Base-by-base conservation (phyloP, 441 rosid species). In the Adansonia rubrostipa region DNA sequence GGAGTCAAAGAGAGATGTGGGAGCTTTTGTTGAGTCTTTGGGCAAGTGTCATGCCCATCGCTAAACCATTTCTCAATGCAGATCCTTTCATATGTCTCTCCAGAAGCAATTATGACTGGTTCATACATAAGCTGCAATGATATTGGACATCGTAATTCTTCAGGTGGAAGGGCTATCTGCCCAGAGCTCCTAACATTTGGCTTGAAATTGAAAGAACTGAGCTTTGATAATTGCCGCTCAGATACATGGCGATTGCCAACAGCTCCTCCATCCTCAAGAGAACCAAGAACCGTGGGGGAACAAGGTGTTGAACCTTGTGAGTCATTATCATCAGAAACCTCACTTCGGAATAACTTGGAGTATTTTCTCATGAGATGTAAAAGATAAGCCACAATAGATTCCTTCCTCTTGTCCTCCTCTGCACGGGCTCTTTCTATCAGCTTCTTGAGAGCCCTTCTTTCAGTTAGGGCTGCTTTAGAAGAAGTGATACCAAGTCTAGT, bases 381-480 rank as follows among this genome's bases (percentile, higher is more conserved):
- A 51, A 97, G 97, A 87, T 90, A 97, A 42, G 97, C 98, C 51
- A 97, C 98, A 22, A 97, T 97, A 9, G 98, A 93, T 73, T 97
- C 99, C 81, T 97, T 97, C n/a, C 98, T 91, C 81, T 97, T 97
- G 86, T 95, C 99, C 83, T 95, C 99, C 88, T 97, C 99, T 6
- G 83, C 86, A 13, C 97, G 96, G 82, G 99, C 99, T 85, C 91
- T 91, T 63, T 97, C 98, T 71, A 97, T 82, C 58, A 97, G 98
- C 83, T 97, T 97, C 87, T 92, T 97, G 36, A 97, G 88, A 76
- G 98, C 96, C 69, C 99, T 85, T 89, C 99, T 84, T 87, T 97
- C 99, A 0, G 93, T 89, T 22, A 97, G 92, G 82, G 99, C 97
- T 76, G 92, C 90, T 87, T 95, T 90, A 42, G 99, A 89, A 73